These are phyloP conservation scores for Xylaria longipes DNA, from an alignment of 495 filamentous ascomycete genomes.

Conservation along the genomic window DNA sequence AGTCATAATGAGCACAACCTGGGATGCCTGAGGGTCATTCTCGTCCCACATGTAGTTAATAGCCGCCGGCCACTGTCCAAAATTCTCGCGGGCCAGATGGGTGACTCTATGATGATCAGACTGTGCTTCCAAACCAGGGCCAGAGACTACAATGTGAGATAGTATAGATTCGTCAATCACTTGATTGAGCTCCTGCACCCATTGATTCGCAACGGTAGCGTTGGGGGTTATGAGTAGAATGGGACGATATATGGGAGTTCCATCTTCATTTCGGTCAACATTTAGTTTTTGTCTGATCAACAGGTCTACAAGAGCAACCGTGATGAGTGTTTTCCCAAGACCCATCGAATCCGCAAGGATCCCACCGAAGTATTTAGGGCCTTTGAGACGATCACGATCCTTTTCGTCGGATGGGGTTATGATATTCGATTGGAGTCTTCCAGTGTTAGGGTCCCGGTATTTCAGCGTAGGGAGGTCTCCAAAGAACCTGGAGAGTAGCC, in stretches of 20 bases:
- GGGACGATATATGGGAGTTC: conserved; percentile 26
- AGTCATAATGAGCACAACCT: conserved; percentile 28
- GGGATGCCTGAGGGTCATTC: conserved; percentile 15
- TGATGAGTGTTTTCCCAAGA: conserved; percentile 79
- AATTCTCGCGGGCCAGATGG: conserved; percentile 8
- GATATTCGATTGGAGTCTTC: conserved; percentile 2
- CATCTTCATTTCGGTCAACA: background rate
- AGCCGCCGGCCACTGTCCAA: conserved; percentile 24
- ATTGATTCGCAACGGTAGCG: conserved; percentile 34
- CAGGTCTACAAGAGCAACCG: conserved; percentile 32
- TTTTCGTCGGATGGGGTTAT: conserved; percentile 15
- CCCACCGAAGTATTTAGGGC: conserved; percentile 61
- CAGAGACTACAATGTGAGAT: conserved; percentile 28
- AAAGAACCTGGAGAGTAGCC: conserved; percentile 35
- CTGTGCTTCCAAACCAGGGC: conserved; percentile 19
- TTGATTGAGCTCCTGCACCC: conserved; percentile 32
- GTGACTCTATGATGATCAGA: background rate
- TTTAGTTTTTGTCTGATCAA: conserved; percentile 33
- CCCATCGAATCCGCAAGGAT: conserved; percentile 96
- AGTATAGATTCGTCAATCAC: conserved; percentile 21
- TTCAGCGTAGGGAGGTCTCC: conserved; percentile 31
- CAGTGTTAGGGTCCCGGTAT: background rate
- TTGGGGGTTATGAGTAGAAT: conserved; percentile 35
- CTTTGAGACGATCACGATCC: conserved; percentile 27
- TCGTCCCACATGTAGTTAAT: conserved; percentile 35